phyloP scores from a whole-genome alignment of 257 asterid species.

The Capsicum chinense region DNA sequence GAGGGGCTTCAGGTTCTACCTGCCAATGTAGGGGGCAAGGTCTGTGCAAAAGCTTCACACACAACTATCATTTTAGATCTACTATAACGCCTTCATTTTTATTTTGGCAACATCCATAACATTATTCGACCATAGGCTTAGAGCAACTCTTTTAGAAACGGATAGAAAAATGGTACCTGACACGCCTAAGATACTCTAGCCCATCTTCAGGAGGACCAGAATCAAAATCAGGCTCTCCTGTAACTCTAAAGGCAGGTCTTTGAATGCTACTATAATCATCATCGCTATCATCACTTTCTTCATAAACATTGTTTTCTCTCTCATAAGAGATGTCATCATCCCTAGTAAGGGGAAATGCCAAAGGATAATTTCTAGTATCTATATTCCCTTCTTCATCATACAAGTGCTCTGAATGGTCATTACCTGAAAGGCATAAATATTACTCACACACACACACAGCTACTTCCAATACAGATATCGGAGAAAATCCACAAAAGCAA shows the following conservation, averaged over 20 bases:
- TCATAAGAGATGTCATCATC: slow-evolving; percentile 45
- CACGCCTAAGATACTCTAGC: slow-evolving; percentile 95
- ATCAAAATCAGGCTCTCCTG: slow-evolving; percentile 93
- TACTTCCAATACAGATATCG: slow-evolving; percentile 1
- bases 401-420: slow-evolving; percentile 39
- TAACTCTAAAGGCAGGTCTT: slow-evolving; percentile 77
- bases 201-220: slow-evolving; percentile 97
- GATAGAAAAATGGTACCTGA: slow-evolving; percentile 45
- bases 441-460: slow-evolving; percentile 28
- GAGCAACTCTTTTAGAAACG: slow-evolving; percentile 23
- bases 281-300: slow-evolving; percentile 77
- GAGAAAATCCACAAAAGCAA: slow-evolving; percentile 1
- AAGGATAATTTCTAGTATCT: slow-evolving; percentile 44
- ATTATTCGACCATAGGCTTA: slow-evolving; percentile 11
- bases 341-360: slow-evolving; percentile 36
- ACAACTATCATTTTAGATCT: background rate
- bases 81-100: slow-evolving; percentile 39
- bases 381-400: slow-evolving; percentile 37
- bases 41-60: background rate
- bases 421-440: slow-evolving; percentile 47
- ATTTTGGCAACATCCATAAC: background rate
- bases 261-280: slow-evolving; percentile 79
- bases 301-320: slow-evolving; percentile 53
- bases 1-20: background rate
- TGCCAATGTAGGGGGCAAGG: background rate